These are phyloP conservation scores for Tricholomella constricta DNA, from an alignment of 768 basidiomycete genomes.

Conservation along the genomic window DNA sequence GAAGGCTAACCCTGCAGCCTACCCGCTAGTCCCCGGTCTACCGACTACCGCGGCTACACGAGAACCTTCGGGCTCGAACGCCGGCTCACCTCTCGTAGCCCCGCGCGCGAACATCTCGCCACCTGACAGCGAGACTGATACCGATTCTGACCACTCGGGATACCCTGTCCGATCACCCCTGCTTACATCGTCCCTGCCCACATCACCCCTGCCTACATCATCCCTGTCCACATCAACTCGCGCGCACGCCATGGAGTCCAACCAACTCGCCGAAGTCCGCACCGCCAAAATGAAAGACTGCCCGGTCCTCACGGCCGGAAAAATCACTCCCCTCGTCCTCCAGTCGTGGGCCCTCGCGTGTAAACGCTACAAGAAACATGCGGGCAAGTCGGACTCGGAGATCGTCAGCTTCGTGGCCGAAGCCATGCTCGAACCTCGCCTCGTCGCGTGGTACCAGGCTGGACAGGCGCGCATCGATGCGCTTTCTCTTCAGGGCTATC, in stretches of 20 bases:
- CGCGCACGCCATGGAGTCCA: no score
- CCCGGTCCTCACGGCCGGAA: conserved; percentile 19
- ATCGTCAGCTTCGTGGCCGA: conserved; percentile 18
- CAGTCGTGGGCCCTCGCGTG: conserved; percentile 17
- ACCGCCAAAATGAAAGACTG: conserved; percentile 18
- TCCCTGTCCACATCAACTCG: no score
- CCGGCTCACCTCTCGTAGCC: no score
- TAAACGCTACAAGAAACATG: conserved; percentile 15
- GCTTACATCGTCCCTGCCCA: no score
- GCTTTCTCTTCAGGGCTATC: conserved; percentile 13
- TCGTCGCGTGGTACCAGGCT: conserved; percentile 18
- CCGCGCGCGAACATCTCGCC: no score
- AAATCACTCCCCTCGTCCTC: conserved; percentile 10
- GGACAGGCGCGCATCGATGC: conserved; percentile 14
- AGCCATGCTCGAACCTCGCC: conserved; percentile 17
- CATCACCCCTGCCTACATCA: no score
- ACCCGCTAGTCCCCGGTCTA: no score
- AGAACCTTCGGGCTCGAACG: no score
- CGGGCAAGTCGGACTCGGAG: conserved; percentile 7
- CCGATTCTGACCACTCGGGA: not conserved
- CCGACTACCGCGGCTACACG: no score
- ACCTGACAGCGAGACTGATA: not conserved
- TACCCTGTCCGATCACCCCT: no score
- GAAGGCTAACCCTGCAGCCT: no score
- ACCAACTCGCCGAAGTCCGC: conserved; percentile 12